phyloP scores from a whole-genome alignment of 169 alveolate genomes.

The Plasmodium vivax region DNA sequence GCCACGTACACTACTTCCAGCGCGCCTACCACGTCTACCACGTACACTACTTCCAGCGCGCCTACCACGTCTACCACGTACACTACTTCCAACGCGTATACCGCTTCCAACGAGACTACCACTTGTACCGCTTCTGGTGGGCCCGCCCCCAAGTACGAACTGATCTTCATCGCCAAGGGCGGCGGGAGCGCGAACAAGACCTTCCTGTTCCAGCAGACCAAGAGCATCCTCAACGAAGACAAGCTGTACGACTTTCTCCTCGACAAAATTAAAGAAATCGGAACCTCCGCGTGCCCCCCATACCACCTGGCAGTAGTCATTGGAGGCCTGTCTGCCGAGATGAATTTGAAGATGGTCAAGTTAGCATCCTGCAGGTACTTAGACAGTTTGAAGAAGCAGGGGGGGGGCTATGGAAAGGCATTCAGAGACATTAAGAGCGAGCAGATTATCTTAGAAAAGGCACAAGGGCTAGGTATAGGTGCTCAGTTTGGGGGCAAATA shows the following conservation, averaged over 20 bases:
- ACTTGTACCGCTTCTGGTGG: conserved; percentile 1
- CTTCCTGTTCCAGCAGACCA: conserved; percentile 89
- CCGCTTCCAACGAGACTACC: neutral
- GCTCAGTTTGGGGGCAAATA: conserved; percentile 94
- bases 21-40: neutral
- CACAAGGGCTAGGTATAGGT: conserved; percentile 89
- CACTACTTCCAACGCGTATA: neutral
- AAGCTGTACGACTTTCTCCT: conserved; percentile 81
- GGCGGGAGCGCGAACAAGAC: conserved; percentile 93
- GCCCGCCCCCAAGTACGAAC: conserved; percentile 80
- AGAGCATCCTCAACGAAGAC: conserved; percentile 85
- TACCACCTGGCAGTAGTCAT: conserved; percentile 91
- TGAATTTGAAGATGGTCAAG: conserved; percentile 90
- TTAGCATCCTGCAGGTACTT: conserved; percentile 88
- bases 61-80: conserved; percentile 51
- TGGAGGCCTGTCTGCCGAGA: conserved; percentile 91
- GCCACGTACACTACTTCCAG: too few relatives aligned
- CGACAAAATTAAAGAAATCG: conserved; percentile 85
- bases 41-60: neutral
- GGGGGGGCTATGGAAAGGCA: conserved; percentile 86
- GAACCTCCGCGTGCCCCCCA: conserved; percentile 94
- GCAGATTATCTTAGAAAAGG: conserved; percentile 73
- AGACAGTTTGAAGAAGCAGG: conserved; percentile 87
- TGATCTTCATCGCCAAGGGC: conserved; percentile 90
- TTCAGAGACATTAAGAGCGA: conserved; percentile 88